These are phyloP conservation scores for Chlorencoelia australis DNA, from an alignment of 2,329 filamentous ascomycete genomes.

Conservation along the genomic window DNA sequence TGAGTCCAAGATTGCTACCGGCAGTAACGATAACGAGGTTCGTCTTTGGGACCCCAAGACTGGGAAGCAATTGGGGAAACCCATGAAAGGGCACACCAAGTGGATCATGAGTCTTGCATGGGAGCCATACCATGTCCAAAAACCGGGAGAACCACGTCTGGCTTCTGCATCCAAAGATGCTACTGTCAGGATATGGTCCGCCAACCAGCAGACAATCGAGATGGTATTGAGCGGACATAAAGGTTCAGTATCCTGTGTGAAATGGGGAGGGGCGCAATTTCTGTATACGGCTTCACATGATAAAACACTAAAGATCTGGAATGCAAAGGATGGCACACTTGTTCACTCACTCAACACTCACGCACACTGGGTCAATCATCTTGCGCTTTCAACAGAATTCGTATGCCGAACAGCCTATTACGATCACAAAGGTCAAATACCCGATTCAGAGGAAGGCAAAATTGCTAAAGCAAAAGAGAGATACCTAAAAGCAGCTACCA, in stretches of 20 bases:
- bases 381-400: conserved; percentile 88
- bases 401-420: conserved; percentile 77
- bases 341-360: conserved; percentile 72
- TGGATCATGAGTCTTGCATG: conserved; percentile 83
- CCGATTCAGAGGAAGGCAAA: conserved; percentile 59
- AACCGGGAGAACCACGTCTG: conserved; percentile 61
- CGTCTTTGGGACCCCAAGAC: conserved; percentile 79
- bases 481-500: conserved; percentile 75
- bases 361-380: conserved; percentile 91
- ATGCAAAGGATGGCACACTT: conserved; percentile 66
- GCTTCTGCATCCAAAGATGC: conserved; percentile 85
- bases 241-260: conserved; percentile 78
- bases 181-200: conserved; percentile 80
- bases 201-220: conserved; percentile 67
- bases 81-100: conserved; percentile 75
- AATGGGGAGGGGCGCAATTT: conserved; percentile 83
- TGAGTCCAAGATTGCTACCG: conserved; percentile 70
- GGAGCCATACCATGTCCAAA: conserved; percentile 86
- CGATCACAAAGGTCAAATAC: conserved; percentile 68
- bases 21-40: conserved; percentile 89
- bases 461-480: conserved; percentile 65
- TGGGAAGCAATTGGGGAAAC: conserved; percentile 59
- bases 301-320: conserved; percentile 88
- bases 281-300: conserved; percentile 84
- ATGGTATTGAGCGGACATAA: conserved; percentile 82